phyloP scores from a whole-genome alignment of 164 flowering plant species.

The Berberis thunbergii region DNA sequence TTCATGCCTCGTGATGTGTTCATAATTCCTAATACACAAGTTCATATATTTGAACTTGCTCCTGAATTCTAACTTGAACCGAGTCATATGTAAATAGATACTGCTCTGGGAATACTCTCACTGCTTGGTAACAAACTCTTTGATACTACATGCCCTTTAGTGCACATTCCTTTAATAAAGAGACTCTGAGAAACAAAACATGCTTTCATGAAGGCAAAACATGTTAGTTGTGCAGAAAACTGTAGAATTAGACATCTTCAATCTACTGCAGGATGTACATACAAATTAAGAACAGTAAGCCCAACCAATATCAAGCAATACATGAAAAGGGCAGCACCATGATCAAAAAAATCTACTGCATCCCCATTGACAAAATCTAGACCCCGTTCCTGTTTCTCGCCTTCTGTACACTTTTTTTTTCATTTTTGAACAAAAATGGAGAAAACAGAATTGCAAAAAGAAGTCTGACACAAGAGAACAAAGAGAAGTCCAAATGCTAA shows the following conservation, averaged over 20 bases:
- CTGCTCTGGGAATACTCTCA: no score
- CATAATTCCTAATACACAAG: no score
- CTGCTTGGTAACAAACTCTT: no score
- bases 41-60: no score
- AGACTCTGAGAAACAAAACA: no score
- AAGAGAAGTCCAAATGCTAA: constrained; percentile 10
- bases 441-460: background rate
- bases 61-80: no score
- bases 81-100: no score
- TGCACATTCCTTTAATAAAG: background rate
- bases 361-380: constrained; percentile 11
- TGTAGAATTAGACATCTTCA: background rate
- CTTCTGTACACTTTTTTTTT: constrained; percentile 19
- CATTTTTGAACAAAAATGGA: constrained; percentile 11
- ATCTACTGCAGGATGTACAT: constrained; percentile 22
- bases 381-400: constrained; percentile 10
- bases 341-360: constrained; percentile 2
- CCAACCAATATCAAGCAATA: constrained; percentile 1
- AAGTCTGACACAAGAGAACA: background rate
- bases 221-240: no score
- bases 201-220: no score
- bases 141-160: no score
- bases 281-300: constrained; percentile 8
- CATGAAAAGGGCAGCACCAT: constrained; percentile 2
- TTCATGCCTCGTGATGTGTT: no score